These are phyloP conservation scores for Megacollybia marginata DNA, from an alignment of 768 basidiomycete species.

Conservation along the genomic window DNA sequence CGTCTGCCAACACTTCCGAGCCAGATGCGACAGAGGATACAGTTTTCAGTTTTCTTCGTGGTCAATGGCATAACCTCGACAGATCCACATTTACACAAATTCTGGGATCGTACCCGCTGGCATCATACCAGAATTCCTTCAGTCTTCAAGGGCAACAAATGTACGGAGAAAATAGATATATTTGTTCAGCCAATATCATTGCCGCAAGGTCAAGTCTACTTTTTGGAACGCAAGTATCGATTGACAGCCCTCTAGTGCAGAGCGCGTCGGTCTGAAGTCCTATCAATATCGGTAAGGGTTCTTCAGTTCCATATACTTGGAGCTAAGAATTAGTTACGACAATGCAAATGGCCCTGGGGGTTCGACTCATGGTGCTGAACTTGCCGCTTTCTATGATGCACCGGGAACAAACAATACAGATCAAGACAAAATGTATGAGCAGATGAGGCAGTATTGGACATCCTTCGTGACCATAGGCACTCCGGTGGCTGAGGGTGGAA, in stretches of 20 bases:
- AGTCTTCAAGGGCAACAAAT: constrained; percentile 35
- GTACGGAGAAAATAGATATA: constrained; percentile 37
- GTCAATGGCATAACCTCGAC: constrained; percentile 28
- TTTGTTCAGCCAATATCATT: constrained; percentile 33
- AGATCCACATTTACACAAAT: constrained; percentile 21
- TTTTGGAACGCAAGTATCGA: background rate
- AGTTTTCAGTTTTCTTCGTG: constrained; percentile 33
- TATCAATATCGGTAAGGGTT: constrained; percentile 30
- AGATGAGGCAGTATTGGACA: constrained; percentile 33
- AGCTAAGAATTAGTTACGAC: constrained; percentile 23
- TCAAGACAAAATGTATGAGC: constrained; percentile 23
- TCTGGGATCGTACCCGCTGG: constrained; percentile 28
- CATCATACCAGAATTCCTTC: constrained; percentile 23
- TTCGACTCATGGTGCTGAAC: constrained; percentile 28
- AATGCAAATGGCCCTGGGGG: constrained; percentile 26
- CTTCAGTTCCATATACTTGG: background rate
- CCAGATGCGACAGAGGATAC: constrained; percentile 29
- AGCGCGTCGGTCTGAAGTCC: constrained; percentile 10
- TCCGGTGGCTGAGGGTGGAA: constrained; percentile 10
- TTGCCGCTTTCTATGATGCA: constrained; percentile 27
- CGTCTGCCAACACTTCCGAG: constrained; percentile 30
- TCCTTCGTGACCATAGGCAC: constrained; percentile 28
- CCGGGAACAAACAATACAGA: constrained; percentile 17
- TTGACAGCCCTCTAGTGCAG: too few species aligned
- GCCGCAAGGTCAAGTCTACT: constrained; percentile 4